phyloP scores from a whole-genome alignment of 169 alveolate species.

The Eimeria acervulina region DNA sequence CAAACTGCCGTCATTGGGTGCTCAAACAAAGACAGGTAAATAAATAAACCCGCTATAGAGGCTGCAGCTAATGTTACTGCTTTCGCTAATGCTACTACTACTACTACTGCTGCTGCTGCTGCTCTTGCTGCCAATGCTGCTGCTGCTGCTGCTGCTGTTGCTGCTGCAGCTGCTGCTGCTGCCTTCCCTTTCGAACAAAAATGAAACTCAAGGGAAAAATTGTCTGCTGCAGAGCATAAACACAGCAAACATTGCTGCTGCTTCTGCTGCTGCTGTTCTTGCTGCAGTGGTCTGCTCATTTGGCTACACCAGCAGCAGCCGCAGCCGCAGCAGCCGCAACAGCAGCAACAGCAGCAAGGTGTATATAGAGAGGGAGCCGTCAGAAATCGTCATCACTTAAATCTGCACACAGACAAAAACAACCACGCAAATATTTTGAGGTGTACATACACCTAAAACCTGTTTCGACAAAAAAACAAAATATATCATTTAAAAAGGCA shows the following conservation, averaged over 20 bases:
- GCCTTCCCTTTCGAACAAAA: too few relatives aligned
- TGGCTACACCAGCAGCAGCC: constrained; percentile 1
- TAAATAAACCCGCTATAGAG: too few relatives aligned
- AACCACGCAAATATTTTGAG: too few relatives aligned
- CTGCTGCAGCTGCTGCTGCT: constrained; percentile 33
- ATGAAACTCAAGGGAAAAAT: too few relatives aligned
- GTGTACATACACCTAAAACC: too few relatives aligned
- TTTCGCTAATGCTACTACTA: too few relatives aligned
- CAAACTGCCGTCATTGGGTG: too few relatives aligned
- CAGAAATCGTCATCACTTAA: constrained; percentile 13
- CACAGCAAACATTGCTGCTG: constrained; percentile 22
- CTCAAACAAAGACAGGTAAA: too few relatives aligned
- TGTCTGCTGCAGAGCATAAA: too few relatives aligned
- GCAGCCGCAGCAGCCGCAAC: constrained; percentile 5
- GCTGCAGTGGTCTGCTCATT: neutral
- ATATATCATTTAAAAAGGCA: neutral
- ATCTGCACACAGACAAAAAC: neutral
- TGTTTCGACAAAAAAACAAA: too few relatives aligned
- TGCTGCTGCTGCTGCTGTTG: constrained; percentile 8
- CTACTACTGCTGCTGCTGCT: constrained; percentile 6
- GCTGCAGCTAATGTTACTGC: neutral
- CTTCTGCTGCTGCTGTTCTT: neutral
- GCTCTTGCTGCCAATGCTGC: neutral
- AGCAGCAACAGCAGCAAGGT: neutral
- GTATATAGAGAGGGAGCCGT: neutral